A percentile compares a stretch with the other conserved stretches of the same genome.
These are phyloP conservation scores for Cucurbita ficifolia DNA, from an alignment of 306 rosid genomes.

Conservation along the genomic window DNA sequence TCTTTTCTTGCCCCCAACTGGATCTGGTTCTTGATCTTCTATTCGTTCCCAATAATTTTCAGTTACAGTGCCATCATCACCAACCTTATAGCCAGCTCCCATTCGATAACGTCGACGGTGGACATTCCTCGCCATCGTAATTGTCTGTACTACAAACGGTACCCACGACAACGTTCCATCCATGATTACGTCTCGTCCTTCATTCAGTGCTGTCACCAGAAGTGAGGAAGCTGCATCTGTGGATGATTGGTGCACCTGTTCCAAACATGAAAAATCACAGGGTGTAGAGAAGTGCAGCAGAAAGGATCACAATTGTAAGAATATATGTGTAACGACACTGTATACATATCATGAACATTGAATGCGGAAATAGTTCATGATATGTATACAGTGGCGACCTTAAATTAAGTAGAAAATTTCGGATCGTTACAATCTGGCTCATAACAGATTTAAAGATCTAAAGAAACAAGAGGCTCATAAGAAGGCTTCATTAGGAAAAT, in stretches of 20 bases:
- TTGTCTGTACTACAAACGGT: conserved; percentile 90
- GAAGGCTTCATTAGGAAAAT: not conserved
- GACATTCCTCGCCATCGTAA: conserved; percentile 86
- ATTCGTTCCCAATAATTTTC: conserved; percentile 78
- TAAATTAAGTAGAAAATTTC: too few relatives aligned
- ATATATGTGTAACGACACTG: not conserved
- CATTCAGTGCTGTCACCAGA: conserved; percentile 78
- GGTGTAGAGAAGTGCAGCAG: not conserved
- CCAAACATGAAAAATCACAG: not conserved
- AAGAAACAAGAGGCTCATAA: not conserved
- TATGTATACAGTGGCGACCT: too few relatives aligned
- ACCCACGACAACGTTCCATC: conserved; percentile 96
- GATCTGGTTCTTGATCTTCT: conserved; percentile 54
- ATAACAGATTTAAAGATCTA: not conserved
- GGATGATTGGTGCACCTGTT: conserved; percentile 94
- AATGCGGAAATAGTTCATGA: too few relatives aligned
- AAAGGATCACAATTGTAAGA: not conserved
- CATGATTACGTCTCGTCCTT: conserved; percentile 91
- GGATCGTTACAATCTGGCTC: not conserved
- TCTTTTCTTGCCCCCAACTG: conserved; percentile 56
- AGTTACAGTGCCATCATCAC: conserved; percentile 41
- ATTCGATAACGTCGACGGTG: conserved; percentile 90
- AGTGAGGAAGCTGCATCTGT: conserved; percentile 96
- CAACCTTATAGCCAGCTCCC: conserved; percentile 67
- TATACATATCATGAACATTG: too few relatives aligned